These are phyloP conservation scores for Penicillium lividum DNA, from an alignment of 495 filamentous ascomycete species.

Conservation along the genomic window DNA sequence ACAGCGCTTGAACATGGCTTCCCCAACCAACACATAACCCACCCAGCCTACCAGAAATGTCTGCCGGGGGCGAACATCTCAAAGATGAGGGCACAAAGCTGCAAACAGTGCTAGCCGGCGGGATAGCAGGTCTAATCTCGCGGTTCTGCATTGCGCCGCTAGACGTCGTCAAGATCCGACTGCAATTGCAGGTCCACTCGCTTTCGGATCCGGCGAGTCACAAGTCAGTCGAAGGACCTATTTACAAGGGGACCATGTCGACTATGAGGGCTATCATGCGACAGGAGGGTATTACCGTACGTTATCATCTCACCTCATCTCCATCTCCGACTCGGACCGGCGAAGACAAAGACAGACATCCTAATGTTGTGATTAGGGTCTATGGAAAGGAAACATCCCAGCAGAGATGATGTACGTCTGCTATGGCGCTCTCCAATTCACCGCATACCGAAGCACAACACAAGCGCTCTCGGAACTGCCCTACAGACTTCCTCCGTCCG, in stretches of 20 bases:
- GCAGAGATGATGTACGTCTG: conserved; percentile 90
- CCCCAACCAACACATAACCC: conserved; percentile 3
- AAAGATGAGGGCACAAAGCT: conserved; percentile 90
- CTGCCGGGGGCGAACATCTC: conserved; percentile 69
- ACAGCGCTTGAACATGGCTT: conserved; percentile 11
- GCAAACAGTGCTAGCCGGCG: conserved; percentile 83
- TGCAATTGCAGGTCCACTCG: conserved; percentile 85
- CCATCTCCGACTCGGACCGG: too few species aligned
- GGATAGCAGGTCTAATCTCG: conserved; percentile 84
- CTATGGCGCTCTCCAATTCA: conserved; percentile 89
- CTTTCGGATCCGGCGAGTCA: conserved; percentile 65
- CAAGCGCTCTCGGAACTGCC: conserved; percentile 57
- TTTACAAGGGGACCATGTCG: conserved; percentile 76
- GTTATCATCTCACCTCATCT: conserved; percentile 7
- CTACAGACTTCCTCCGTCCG: conserved; percentile 54
- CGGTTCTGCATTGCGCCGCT: conserved; percentile 92
- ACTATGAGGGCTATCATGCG: conserved; percentile 75
- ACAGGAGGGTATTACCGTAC: conserved; percentile 74
- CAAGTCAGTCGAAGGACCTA: conserved; percentile 54
- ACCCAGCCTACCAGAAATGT: conserved; percentile 58
- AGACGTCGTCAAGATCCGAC: conserved; percentile 95
- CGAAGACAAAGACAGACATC: background rate
- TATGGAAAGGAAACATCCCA: conserved; percentile 98
- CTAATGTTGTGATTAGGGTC: conserved; percentile 45
- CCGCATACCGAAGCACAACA: conserved; percentile 75